Evolutionary conservation across 2,329 filamentous ascomycete genomes (phyloP).

Genomic region (Pestalotiopsis sp.): DNA sequence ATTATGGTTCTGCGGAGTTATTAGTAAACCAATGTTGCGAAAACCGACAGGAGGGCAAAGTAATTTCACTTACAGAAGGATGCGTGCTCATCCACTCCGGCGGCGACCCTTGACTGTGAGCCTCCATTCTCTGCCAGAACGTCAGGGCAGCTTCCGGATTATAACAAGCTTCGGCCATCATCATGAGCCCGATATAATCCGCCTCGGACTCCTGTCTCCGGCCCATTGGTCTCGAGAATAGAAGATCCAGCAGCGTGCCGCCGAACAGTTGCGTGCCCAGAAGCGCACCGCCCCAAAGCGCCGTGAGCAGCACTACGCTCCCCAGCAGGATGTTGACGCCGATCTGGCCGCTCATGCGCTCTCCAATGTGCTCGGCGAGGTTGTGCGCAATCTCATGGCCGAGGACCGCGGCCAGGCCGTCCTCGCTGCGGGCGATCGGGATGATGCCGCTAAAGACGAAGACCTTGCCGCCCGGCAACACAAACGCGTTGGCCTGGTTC

Average conservation of each 20-base stretch:
- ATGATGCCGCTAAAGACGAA: constrained; percentile 77
- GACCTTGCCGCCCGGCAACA: constrained; percentile 76
- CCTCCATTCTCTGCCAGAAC: constrained; percentile 69
- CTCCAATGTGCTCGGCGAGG: constrained; percentile 66
- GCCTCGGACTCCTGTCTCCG: constrained; percentile 75
- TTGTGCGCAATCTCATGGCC: constrained; percentile 82
- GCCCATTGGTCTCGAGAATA: constrained; percentile 68
- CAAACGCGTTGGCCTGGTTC: constrained; percentile 69
- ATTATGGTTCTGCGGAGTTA: constrained; percentile 51
- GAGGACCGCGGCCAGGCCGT: constrained; percentile 72
- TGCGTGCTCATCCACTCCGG: constrained; percentile 78
- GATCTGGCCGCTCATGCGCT: constrained; percentile 57
- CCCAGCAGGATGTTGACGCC: constrained; percentile 53
- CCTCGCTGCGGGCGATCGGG: constrained; percentile 64
- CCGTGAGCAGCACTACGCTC: constrained; percentile 49
- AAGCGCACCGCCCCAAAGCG: constrained; percentile 42
- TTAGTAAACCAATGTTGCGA: constrained; percentile 14
- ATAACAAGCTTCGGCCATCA: constrained; percentile 81
- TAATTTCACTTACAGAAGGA: constrained; percentile 57
- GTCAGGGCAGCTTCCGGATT: constrained; percentile 65
- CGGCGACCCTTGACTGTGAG: constrained; percentile 44
- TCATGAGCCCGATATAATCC: constrained; percentile 78
- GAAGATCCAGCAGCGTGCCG: constrained; percentile 57
- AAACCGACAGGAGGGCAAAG: no score
- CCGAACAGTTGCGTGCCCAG: constrained; percentile 40